Conservation (phyloP, 306 rosid genomes). For the Hippophae tibetana region DNA sequence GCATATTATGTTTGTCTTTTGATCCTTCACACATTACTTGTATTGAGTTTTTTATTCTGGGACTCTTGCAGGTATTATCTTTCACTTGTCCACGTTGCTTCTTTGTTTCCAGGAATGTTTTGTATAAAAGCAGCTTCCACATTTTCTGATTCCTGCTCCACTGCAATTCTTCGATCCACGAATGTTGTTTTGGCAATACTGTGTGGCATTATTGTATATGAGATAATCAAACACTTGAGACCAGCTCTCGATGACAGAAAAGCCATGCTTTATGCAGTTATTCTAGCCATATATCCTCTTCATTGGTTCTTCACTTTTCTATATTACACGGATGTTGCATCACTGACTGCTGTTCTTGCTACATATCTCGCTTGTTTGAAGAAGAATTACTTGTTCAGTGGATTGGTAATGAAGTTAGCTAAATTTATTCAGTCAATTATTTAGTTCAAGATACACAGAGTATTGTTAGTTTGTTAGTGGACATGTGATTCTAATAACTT, state of each 20-base stretch:
- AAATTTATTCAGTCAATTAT: not conserved
- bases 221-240: conserved; percentile 59
- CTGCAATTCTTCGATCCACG: conserved; percentile 53
- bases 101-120: conserved; percentile 67
- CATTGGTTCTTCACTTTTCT: conserved; percentile 93
- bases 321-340: conserved; percentile 86
- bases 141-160: conserved; percentile 55
- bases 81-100: conserved; percentile 88
- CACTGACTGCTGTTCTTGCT: conserved; percentile 68
- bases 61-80: conserved; percentile 81
- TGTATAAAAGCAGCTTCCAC: conserved; percentile 33
- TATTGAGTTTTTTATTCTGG: conserved; percentile 22
- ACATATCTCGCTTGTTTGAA: conserved; percentile 73
- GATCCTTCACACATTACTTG: no score
- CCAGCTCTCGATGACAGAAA: conserved; percentile 54
- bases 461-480: not conserved
- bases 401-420: conserved; percentile 53
- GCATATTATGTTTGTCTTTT: not conserved
- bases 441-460: not conserved
- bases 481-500: conserved; percentile 1
- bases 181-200: conserved; percentile 60
- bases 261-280: conserved; percentile 48
- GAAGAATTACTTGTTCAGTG: conserved; percentile 70
- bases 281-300: conserved; percentile 68
- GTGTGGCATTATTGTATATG: conserved; percentile 56